Base-by-base conservation (phyloP, 768 basidiomycete species). In the Suillus discolor region DNA sequence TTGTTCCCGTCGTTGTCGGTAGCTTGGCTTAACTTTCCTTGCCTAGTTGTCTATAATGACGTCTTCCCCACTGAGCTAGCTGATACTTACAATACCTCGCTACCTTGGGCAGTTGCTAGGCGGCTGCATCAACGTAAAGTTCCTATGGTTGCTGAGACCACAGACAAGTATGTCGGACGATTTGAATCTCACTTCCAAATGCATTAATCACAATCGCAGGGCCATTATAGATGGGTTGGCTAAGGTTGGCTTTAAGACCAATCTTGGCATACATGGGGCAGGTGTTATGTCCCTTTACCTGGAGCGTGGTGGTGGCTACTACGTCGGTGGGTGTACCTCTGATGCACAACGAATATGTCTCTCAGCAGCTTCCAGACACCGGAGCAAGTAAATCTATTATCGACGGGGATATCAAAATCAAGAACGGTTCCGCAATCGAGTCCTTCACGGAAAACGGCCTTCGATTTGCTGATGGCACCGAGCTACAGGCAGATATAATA, bases 381-480 rank as follows among this genome's bases (percentile, higher is more conserved):
- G 84, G 82, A 12, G 81, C 81, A 0, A 79, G 81, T 61, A 76
- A 80, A 62, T 74, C 80, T 62, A 81, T 85, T 68, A 78, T 77
- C 28, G 72, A 82, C 31, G 83, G 85, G 16, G 76, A 79, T 57
- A 85, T 87, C 76, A 84, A 84, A 68, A 68, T 86, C 72, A 85
- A 84, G 76, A 80, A 74, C 68, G 84, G 83, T 25, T 71, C 76
- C 8, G 55, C 67, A 2, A 75, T 79, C 60, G 67, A 72, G 41
- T 59, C 66, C 2, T 79, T 78, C 67, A 80, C 77, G 0, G 64
- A 72, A 61, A 68, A 70, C 12, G 72, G 78, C 25, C 70, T 79
- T 61, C 61, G 66, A 54, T 71, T 79, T 51, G 71, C 54, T 13
- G 75, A 78, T 38, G 77, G 73, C 13, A 73, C 74, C 0, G 71